Evolutionary conservation across 1,284 basidiomycete genomes (phyloP), one percentile per base, ranked within the genome.

Genomic region (Pseudozyma pruni): DNA sequence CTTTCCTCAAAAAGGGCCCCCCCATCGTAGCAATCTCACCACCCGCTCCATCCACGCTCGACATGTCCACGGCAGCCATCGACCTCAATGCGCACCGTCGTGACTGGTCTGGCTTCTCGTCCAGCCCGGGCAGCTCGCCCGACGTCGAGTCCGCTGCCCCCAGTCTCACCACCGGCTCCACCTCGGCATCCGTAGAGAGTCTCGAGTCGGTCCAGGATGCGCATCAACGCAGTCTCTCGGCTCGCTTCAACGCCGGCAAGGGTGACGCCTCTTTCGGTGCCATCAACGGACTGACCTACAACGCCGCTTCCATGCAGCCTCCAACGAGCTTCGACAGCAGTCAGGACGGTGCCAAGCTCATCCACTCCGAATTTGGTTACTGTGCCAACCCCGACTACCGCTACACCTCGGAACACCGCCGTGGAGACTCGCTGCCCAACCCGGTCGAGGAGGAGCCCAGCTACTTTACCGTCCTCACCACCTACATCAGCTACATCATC

Each of bases 401-500:
- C 17, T 87, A 88, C 74, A 86, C 85, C 14, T 90, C 90, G 0
- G 85, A 87, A 69, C 89, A 92, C 79, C 70, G 70, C 33, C 45
- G 59, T 34, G 75, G 75, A 49, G 57, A 54, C 17, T 32, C 66
- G 25, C 68, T 77, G 13, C 74, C 74, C 40, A 73, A 70, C 39
- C 67, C 77, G 2, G 88, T 90, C 61, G 85, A 86, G 63, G 72
- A 79, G 25, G 87, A 89, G 72, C 93, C 93, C 4, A 91, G 92
- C 2, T 94, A 94, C 83, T 92, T 92, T 81, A 90, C 95, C 72
- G 86, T 96, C 23, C 85, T 97, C 61, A 90, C 91, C n/a, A 95
- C 93, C 5, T 97, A 96, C 83, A 86, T 94, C 47, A 63, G 59
- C 58, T 79, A 74, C 54, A 71, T 78, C 39, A 60, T 78, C 14